A percentile compares a stretch with the other conserved stretches of the same genome.
These are phyloP conservation scores for Fonsecaea pedrosoi DNA, from an alignment of 2,329 filamentous ascomycete genomes.

Conservation along the genomic window DNA sequence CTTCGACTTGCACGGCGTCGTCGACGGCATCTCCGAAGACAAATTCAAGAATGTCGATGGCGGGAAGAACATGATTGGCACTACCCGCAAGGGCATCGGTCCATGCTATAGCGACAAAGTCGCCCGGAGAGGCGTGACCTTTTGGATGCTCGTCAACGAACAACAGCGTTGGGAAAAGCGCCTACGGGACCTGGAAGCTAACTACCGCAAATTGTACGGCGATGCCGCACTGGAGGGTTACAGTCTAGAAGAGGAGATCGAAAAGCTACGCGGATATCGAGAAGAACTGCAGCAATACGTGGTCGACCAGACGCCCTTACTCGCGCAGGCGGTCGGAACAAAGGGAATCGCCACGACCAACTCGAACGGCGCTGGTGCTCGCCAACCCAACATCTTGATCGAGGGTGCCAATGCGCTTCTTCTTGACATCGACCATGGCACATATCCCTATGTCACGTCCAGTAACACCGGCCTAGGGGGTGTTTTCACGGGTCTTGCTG, in stretches of 20 bases:
- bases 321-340: slow-evolving; percentile 35
- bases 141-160: slow-evolving; percentile 55
- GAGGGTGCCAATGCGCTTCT: slow-evolving; percentile 70
- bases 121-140: slow-evolving; percentile 63
- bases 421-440: slow-evolving; percentile 64
- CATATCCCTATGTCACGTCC: slow-evolving; percentile 58
- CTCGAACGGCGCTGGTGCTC: slow-evolving; percentile 41
- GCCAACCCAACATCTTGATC: slow-evolving; percentile 63
- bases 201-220: slow-evolving; percentile 65
- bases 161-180: slow-evolving; percentile 41
- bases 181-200: slow-evolving; percentile 43
- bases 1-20: slow-evolving; percentile 54
- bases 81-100: slow-evolving; percentile 59
- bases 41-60: slow-evolving; percentile 45
- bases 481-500: slow-evolving; percentile 64
- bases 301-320: slow-evolving; percentile 52
- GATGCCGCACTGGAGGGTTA: slow-evolving; percentile 59
- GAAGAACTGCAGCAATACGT: slow-evolving; percentile 57
- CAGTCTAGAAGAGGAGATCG: slow-evolving; percentile 66
- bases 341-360: slow-evolving; percentile 34
- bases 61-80: slow-evolving; percentile 54
- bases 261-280: slow-evolving; percentile 53
- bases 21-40: slow-evolving; percentile 56
- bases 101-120: slow-evolving; percentile 70
- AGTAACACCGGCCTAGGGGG: slow-evolving; percentile 57